Base-by-base conservation (phyloP, 176 grass and related monocot genomes). In the Triticum monococcum region DNA sequence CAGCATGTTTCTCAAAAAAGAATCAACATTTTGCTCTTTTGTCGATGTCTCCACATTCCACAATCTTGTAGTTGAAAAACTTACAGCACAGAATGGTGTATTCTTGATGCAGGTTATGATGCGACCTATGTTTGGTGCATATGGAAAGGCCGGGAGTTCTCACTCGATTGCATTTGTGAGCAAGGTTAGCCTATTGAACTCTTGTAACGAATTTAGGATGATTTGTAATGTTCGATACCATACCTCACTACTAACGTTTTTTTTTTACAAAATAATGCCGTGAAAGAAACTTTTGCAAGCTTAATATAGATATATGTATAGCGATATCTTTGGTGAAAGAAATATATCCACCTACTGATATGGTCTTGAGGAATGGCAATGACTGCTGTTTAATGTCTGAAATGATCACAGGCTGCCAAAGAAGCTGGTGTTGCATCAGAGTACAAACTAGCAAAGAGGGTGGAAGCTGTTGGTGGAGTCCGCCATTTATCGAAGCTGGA, bases 71-170 rank as follows among this genome's bases (percentile, higher is more conserved):
- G 14, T 1, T 54, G 14, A 28, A 80, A 63, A 79, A 24, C 2
- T 72, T 24, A 31, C 1, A 81, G 14, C 12, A 59, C 41, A 37
- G 12, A 30, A 48, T 30, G n/a, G 25, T 83, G 22, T 61, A 75
- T 89, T 79, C 70, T 84, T 71, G 14, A 86, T 75, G 52, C 89
- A 98, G 96, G 91, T 95, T 72, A 77, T 92, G 80, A 98, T 95
- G 93, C 94, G 93, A 78, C 96, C 96, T 65, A 98, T 98, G 96
- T 98, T 98, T 78, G 93, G 91, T 84, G 89, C 96, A 91, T 95
- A 89, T 79, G 96, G 96, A 41, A 95, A 86, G 84, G 96, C 96
- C 9, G 96, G 89, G 71, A 94, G 93, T 81, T 84, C 91, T 80
- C 91, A 98, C 54, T 95, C 96, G 6, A 98, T 98, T 79, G 91